A percentile compares a stretch with the other conserved stretches of the same genome.
Conservation (phyloP, 208 protist species). For the Trypanosoma scelopori region DNA sequence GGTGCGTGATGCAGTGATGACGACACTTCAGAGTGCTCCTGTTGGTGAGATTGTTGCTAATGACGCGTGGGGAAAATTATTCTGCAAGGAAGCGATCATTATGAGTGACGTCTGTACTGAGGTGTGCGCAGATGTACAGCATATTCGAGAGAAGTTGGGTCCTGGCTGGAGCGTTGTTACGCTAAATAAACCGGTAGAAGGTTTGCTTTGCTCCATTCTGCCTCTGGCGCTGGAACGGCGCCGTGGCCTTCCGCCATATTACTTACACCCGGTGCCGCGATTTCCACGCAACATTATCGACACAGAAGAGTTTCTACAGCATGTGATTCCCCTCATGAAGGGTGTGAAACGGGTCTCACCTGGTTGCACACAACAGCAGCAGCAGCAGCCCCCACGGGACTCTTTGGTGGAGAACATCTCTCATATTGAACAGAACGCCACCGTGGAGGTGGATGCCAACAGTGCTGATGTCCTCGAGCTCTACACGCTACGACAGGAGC, state of each 20-base stretch:
- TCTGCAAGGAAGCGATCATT: conserved; percentile 46
- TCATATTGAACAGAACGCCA: background rate
- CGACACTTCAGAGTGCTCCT: conserved; percentile 46
- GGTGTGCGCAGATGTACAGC: conserved; percentile 10
- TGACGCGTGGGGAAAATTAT: conserved; percentile 45
- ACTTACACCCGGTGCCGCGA: conserved; percentile 50
- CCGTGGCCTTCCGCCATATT: conserved; percentile 48
- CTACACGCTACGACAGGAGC: conserved; percentile 52
- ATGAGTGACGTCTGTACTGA: conserved; percentile 19
- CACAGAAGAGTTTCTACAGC: conserved; percentile 16
- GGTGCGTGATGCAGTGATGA: conserved; percentile 48
- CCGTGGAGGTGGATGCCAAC: conserved; percentile 15
- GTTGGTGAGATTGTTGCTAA: conserved; percentile 85
- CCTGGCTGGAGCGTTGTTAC: conserved; percentile 55
- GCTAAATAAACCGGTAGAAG: conserved; percentile 25
- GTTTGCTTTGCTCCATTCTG: conserved; percentile 63
- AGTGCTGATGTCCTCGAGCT: conserved; percentile 54
- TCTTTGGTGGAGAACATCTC: conserved; percentile 20
- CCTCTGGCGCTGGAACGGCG: conserved; percentile 57
- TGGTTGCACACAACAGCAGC: background rate
- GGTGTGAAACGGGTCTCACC: conserved; percentile 25
- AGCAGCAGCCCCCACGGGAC: conserved; percentile 2
- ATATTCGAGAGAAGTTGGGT: conserved; percentile 45
- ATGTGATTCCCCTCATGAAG: conserved; percentile 47
- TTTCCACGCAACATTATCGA: conserved; percentile 47